Conservation (phyloP, 805 yeast genomes). For the Zygoascus flipseniorum region DNA sequence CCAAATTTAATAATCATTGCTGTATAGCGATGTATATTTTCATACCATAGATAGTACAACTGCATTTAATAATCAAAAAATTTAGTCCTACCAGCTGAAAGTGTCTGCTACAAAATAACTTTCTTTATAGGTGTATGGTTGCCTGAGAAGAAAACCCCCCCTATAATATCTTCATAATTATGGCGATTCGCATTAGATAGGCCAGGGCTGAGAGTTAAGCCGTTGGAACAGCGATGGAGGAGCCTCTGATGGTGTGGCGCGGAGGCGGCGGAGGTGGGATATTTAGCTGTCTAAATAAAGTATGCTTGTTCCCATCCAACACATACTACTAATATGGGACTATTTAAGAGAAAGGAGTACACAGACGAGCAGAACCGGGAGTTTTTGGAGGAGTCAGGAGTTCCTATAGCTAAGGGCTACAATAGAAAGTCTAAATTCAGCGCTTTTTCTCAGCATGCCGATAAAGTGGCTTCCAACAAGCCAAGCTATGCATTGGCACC, state of each 20-base stretch:
- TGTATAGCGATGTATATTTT: not conserved
- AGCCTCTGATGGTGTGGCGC: too few relatives aligned
- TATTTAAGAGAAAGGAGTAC: constrained; percentile 33
- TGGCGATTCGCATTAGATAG: too few relatives aligned
- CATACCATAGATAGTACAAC: not conserved
- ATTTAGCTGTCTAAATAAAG: too few relatives aligned
- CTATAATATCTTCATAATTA: too few relatives aligned
- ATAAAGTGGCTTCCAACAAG: constrained; percentile 29
- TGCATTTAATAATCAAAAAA: not conserved
- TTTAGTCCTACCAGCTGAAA: too few relatives aligned
- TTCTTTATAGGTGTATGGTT: too few relatives aligned
- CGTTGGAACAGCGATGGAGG: too few relatives aligned
- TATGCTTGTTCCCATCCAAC: too few relatives aligned
- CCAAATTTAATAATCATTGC: not conserved
- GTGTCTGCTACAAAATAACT: too few relatives aligned
- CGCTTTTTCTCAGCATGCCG: constrained; percentile 43
- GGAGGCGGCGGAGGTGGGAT: too few relatives aligned
- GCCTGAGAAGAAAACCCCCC: too few relatives aligned
- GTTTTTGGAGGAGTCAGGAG: constrained; percentile 34
- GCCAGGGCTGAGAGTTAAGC: too few relatives aligned
- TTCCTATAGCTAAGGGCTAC: constrained; percentile 32
- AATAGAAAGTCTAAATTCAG: constrained; percentile 41
- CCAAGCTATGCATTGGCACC: constrained; percentile 17
- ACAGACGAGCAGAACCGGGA: constrained; percentile 39
- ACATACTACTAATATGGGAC: not conserved